Evolutionary conservation across 2,329 filamentous ascomycete genomes (phyloP).

Genomic region (Xylariaceae sp.): DNA sequence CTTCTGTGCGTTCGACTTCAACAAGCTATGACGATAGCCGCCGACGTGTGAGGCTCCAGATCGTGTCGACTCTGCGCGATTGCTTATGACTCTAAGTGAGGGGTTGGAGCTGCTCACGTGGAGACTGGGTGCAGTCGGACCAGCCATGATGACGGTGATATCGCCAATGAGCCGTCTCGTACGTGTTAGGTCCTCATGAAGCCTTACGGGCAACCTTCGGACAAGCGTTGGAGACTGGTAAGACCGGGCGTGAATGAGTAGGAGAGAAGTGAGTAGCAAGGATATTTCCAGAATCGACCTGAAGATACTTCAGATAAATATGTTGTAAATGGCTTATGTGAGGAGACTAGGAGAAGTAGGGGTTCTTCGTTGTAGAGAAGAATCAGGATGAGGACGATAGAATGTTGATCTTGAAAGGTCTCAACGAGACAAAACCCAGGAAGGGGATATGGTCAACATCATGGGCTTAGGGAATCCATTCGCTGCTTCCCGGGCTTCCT

Average conservation of each 20-base stretch:
- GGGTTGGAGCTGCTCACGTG: constrained; percentile 22
- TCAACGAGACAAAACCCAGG: neutral
- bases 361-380: neutral
- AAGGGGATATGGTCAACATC: too few relatives aligned
- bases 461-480: neutral
- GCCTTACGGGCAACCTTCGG: neutral
- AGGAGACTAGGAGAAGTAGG: constrained; percentile 12
- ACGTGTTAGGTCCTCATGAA: neutral
- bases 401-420: neutral
- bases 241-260: neutral
- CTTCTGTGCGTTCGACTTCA: constrained; percentile 21
- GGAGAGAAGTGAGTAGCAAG: neutral
- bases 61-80: constrained; percentile 23
- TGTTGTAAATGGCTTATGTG: neutral
- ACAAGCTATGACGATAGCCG: constrained; percentile 23
- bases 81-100: constrained; percentile 21
- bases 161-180: neutral
- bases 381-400: neutral
- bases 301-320: neutral
- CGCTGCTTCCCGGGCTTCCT: neutral
- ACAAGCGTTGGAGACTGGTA: neutral
- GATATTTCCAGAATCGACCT: neutral
- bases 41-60: constrained; percentile 22
- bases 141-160: constrained; percentile 16
- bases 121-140: constrained; percentile 10